Base-by-base conservation (phyloP, 2,329 filamentous ascomycete species). In the Neonectria ditissima region DNA sequence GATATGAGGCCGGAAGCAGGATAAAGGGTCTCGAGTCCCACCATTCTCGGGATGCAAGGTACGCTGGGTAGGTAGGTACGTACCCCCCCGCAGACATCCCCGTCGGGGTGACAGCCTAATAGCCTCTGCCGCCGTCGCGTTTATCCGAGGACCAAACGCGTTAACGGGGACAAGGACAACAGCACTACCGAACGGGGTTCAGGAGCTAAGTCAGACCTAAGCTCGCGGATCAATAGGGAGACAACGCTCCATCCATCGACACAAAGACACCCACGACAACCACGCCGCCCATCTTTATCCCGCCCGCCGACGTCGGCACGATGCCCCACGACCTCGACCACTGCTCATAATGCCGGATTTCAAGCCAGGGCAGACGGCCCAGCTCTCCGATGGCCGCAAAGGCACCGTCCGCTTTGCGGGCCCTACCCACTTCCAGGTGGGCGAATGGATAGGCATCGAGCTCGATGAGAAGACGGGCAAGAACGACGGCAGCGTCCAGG, bases 401-500 rank as follows among this genome's bases (percentile, higher is more conserved):
- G 96, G 88, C 71, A 87, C 87, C 64, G 87, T 99, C 68, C 92
- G 92, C 73, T 99, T 92, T 79, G 83, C 93, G 65, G 96, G 96
- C 73, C 82, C 86, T 59, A 93, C 95, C 39, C 83, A 87, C 72
- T 97, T 98, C 80, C 89, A 93, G 62, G 82, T 86, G 6, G 95
- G 94, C 66, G 89, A 92, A 65, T 98, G 94, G 93, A 84, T 97
- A 63, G 95, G 95, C 68, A 87, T 98, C 63, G 94, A 97, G 82
- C 87, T 98, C 60, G 89, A 93, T 55, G 91, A 93, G 50, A 84
- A 90, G 56, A 88, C 86, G 20, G 95, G 96, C 32, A 98, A 98
- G 83, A 98, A 98, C 73, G 93, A 98, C 84, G 95, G 95, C 68
- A 91, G 92, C 59, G 93, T 98, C 50, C 88, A 95, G 78, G 94